A percentile compares a stretch with the other conserved stretches of the same genome.
Conservation (phyloP, 371 early-diverging fungal species). For the Mucor circinelloides region DNA sequence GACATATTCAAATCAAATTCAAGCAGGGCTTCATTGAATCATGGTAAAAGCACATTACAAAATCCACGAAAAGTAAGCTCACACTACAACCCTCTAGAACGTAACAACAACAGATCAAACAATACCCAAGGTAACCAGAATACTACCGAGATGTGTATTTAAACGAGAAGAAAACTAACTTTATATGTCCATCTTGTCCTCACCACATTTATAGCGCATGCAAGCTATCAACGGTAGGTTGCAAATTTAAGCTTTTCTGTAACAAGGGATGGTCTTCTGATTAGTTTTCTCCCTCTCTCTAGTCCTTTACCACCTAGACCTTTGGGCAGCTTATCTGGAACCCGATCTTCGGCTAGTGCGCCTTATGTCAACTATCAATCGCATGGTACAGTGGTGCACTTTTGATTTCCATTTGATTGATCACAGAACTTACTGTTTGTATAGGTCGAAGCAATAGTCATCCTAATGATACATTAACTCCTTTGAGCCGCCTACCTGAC, state of each 20-base stretch:
- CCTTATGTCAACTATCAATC: not conserved
- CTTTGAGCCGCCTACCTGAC: not conserved
- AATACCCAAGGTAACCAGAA: not conserved
- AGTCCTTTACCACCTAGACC: not conserved
- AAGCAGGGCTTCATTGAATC: not conserved
- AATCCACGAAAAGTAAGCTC: not conserved
- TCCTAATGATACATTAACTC: not conserved
- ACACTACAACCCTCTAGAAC: not conserved
- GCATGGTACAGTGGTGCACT: conserved; percentile 2
- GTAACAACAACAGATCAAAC: not conserved
- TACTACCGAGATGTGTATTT: not conserved
- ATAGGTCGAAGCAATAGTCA: not conserved
- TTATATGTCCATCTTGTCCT: not conserved
- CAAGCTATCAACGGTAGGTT: not conserved
- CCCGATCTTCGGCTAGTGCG: not conserved
- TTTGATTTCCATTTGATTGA: not conserved
- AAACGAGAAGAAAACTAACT: not conserved
- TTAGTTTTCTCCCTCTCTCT: not conserved
- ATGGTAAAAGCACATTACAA: not conserved
- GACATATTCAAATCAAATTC: conserved; percentile 9
- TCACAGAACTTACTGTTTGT: not conserved
- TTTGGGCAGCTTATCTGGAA: not conserved
- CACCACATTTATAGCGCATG: not conserved
- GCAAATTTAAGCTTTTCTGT: not conserved
- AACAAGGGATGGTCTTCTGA: not conserved